Base-by-base conservation (phyloP, 257 asterid species). In the Nyctanthes arbortristis region DNA sequence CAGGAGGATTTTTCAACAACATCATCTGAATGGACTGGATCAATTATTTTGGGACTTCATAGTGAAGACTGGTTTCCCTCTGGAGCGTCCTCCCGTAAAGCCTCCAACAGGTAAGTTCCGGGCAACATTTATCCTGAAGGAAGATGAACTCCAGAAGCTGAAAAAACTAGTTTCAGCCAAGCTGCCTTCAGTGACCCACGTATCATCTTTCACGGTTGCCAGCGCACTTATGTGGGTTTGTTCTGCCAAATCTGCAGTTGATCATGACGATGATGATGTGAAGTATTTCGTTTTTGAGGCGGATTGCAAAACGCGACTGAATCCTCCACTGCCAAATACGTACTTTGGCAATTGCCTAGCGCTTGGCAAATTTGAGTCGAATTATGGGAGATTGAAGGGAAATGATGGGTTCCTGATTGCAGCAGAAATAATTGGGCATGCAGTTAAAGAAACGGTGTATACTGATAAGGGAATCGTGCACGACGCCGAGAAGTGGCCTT, bases 341-440 rank as follows among this genome's bases (percentile, higher is more conserved):
- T n/a, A n/a, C n/a, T 82, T 71, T 4, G 88, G 83, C 5, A 85
- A 85, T 45, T 74, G 84, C 61, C 1, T 82, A 18, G 72, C 66
- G 0, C 39, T 22, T 2, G 55, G 31, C 9, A 3, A 13, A 7
- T 63, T 67, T 0, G 71, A 30, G 66, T 6, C 43, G 29, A 78
- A 11, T 5, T 78, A 39, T 12, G 70, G 60, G 0, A 57, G 63
- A 8, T 25, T 82, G 37, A 73, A 13, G 20, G 83, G 78, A 14
- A n/a, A 45, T 0, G 80, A 78, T 1, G 83, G 83, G 36, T 66
- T 78, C 36, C 6, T 63, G 12, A 16, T 31, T 24, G 83, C 77
- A 1, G 75, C 70, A 0, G 45, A 39, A 64, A 32, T 63, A 11
- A 13, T 78, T 4, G 74, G 75, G 6, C n/a, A 49, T 28, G 75